These are phyloP conservation scores for Trypanosoma caninum DNA, from an alignment of 208 protist species.

Conservation along the genomic window DNA sequence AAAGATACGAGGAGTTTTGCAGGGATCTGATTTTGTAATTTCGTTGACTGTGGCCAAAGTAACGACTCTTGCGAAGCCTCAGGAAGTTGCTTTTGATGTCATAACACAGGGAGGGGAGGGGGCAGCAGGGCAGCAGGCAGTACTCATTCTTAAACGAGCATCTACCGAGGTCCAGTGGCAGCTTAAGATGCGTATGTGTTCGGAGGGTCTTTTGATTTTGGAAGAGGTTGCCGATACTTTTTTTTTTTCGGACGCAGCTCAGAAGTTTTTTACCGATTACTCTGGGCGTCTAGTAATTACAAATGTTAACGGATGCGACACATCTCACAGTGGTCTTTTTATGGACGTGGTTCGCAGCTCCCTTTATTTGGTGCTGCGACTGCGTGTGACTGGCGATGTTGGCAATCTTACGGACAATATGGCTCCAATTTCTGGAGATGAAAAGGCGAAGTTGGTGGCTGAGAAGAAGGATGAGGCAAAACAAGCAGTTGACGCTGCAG, in stretches of 20 bases:
- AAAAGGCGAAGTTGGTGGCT: background rate
- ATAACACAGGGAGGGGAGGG: conserved; percentile 47
- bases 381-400: conserved; percentile 26
- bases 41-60: conserved; percentile 9
- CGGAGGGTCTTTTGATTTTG: conserved; percentile 21
- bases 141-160: conserved; percentile 48
- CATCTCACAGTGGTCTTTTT: conserved; percentile 7
- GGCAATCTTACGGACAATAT: conserved; percentile 9
- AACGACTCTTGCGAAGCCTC: conserved; percentile 27
- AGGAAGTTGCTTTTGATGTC: conserved; percentile 52
- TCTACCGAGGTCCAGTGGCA: conserved; percentile 47
- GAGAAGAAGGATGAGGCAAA: background rate
- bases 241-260: conserved; percentile 40
- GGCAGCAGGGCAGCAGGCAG: conserved; percentile 42
- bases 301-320: conserved; percentile 39
- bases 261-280: conserved; percentile 42
- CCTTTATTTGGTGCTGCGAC: conserved; percentile 26
- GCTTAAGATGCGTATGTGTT: conserved; percentile 23
- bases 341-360: conserved; percentile 23
- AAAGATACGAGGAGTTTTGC: conserved; percentile 22
- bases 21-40: conserved; percentile 4
- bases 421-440: conserved; percentile 1
- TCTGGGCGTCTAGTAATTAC: conserved; percentile 32
- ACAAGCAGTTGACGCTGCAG: background rate
- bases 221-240: conserved; percentile 25